Conservation (phyloP, 2,329 filamentous ascomycete species). For the Trichoderma oligosporum region DNA sequence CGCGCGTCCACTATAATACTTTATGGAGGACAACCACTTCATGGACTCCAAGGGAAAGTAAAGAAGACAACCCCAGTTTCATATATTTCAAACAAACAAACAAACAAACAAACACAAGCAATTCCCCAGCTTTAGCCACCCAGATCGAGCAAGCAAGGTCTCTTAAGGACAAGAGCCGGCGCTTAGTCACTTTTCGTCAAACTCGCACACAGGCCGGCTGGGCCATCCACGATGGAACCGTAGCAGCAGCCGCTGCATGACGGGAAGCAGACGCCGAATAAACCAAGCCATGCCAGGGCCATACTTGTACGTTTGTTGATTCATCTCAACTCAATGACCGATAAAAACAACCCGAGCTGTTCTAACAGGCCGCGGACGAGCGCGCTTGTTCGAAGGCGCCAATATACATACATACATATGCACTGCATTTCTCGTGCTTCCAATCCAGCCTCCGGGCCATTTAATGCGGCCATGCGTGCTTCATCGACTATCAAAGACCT, state of each 20-base stretch:
- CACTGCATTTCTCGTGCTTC: neutral
- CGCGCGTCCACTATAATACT: constrained; percentile 5
- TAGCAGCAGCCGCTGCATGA: constrained; percentile 14
- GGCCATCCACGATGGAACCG: constrained; percentile 8
- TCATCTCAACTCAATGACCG: neutral
- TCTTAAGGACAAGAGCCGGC: constrained; percentile 3
- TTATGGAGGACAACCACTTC: neutral
- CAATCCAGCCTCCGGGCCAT: constrained; percentile 1
- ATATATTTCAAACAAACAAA: neutral
- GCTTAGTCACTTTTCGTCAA: constrained; percentile 14
- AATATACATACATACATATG: neutral
- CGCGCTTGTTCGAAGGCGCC: constrained; percentile 18
- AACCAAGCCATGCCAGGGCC: neutral
- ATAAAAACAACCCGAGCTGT: neutral
- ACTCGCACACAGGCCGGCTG: neutral
- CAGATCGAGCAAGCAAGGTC: too few relatives aligned
- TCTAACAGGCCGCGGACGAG: constrained; percentile 4
- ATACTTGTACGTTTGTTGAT: neutral
- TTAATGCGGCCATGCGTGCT: constrained; percentile 4
- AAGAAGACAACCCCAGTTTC: constrained; percentile 3
- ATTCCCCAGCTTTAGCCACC: too few relatives aligned
- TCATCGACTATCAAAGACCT: too few relatives aligned
- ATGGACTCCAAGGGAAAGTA: neutral
- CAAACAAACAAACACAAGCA: too few relatives aligned
- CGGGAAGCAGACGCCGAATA: constrained; percentile 6